A percentile compares a stretch with the other conserved stretches of the same genome.
Conservation (phyloP, 2,329 filamentous ascomycete species). For the Alternaria tenuissima region DNA sequence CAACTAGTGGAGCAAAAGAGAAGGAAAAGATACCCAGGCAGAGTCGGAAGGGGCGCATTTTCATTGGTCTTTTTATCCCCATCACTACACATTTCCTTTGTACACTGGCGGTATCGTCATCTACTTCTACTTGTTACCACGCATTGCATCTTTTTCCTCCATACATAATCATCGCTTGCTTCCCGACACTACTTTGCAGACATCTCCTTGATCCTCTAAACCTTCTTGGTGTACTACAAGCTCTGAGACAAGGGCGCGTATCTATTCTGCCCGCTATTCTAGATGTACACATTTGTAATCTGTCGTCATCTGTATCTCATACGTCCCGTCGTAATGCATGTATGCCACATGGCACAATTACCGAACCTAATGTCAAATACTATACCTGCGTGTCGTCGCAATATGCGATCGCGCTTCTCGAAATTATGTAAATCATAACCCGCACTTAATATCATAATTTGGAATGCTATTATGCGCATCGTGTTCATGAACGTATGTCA, state of each 20-base stretch:
- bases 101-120: conserved; percentile 11
- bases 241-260: neutral
- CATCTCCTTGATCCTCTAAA: conserved; percentile 3
- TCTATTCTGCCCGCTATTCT: neutral
- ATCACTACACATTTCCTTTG: conserved; percentile 10
- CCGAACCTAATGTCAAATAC: conserved; percentile 1
- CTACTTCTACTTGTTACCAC: conserved; percentile 2
- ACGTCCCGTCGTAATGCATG: neutral
- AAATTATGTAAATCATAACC: conserved; percentile 1
- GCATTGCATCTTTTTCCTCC: conserved; percentile 1
- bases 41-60: conserved; percentile 10
- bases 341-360: neutral
- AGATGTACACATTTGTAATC: conserved; percentile 12
- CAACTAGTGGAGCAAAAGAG: conserved; percentile 13
- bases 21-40: conserved; percentile 19
- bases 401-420: conserved; percentile 1
- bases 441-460: conserved; percentile 8
- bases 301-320: neutral
- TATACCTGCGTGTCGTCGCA: neutral
- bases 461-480: conserved; percentile 6
- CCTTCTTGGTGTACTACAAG: neutral
- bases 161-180: conserved; percentile 6
- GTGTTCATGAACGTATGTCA: neutral
- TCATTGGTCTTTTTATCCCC: conserved; percentile 11
- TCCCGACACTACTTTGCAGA: conserved; percentile 6